Evolutionary conservation across 495 filamentous ascomycete species (phyloP), one percentile per base, ranked within the genome.

Genomic region (Neurospora sp.): DNA sequence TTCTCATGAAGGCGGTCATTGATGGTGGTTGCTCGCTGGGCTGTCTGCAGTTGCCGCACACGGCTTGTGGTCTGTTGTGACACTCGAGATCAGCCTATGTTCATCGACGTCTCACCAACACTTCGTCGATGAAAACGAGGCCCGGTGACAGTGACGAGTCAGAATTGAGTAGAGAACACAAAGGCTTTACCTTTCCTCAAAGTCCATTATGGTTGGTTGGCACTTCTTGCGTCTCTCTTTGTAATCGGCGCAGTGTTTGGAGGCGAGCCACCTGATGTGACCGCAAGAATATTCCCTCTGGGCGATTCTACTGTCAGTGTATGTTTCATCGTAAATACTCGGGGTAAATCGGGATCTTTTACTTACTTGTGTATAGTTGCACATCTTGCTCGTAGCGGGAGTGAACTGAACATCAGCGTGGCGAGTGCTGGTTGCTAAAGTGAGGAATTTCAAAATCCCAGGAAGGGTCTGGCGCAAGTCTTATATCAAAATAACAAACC

Each of bases 241-340:
- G 39, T 72, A 76, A 39, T 59, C 41, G 41, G 41, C 27, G 42
- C 75, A 76, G 12, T 76, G 75, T 16, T 75, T 71, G 0, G 73
- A 75, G 5, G 75, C 71, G 20, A 76, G 46, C 75, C 75, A 76
- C 18, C 18, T 41, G 16, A 72, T 69, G 40, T 75, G 75, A 37
- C 73, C 75, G 69, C 75, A 76, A 4, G 69, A 40, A 59, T 69
- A 75, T 39, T 76, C 75, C 3, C 73, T 39, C 73, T 76, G 40
- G 11, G 31, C 14, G 14, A 40, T 35, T 11, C 1, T 2, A 14
- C 18, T 11, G 12, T 42, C 18, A 66, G 31, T 18, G 14, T 31
- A 66, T 18, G 27, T 3, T 35, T 35, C 27, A 18, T 66, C 12
- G 27, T 12, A 16, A 16, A 31, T 35, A 66, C 6, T 35, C 6